Percentiles rank a stretch among this genome's conserved stretches.
These are phyloP conservation scores for Suillus bovinus DNA, from an alignment of 768 basidiomycete genomes.

Conservation along the genomic window DNA sequence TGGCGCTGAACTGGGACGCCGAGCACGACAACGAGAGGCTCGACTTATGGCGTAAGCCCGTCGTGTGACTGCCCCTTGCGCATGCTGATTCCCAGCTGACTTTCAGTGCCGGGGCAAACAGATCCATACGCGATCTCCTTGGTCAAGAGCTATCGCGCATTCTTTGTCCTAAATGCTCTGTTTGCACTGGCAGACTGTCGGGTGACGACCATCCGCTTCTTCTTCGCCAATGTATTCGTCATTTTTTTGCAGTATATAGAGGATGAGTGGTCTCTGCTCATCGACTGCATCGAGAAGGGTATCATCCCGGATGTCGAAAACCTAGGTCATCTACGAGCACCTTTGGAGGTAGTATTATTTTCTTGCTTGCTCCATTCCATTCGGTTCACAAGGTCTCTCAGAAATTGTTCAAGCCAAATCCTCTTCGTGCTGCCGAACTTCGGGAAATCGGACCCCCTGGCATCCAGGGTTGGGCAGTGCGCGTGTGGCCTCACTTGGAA, in stretches of 20 bases:
- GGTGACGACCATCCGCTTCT: slow-evolving; percentile 3
- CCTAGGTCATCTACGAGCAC: background rate
- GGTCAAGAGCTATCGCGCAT: slow-evolving; percentile 13
- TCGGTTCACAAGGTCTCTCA: background rate
- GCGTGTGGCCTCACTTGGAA: slow-evolving; percentile 11
- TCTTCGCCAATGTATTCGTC: slow-evolving; percentile 6
- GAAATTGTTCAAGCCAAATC: slow-evolving; percentile 8
- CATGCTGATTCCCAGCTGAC: background rate
- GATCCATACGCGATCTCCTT: slow-evolving; percentile 24
- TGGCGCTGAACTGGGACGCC: background rate
- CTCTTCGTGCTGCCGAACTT: slow-evolving; percentile 12
- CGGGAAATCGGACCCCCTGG: slow-evolving; percentile 3
- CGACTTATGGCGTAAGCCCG: background rate
- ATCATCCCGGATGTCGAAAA: slow-evolving; percentile 10
- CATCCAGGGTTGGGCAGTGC: slow-evolving; percentile 3
- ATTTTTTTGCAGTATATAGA: slow-evolving; percentile 11
- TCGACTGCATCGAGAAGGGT: slow-evolving; percentile 11
- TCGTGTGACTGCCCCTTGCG: background rate
- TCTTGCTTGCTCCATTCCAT: background rate
- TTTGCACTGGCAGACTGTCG: slow-evolving; percentile 10
- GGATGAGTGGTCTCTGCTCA: slow-evolving; percentile 9
- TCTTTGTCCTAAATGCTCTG: slow-evolving; percentile 13
- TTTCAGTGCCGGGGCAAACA: slow-evolving; percentile 18
- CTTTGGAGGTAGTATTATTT: slow-evolving; percentile 8
- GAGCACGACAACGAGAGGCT: background rate